Evolutionary conservation across 2,329 filamentous ascomycete genomes (phyloP).

Genomic region (Botrytis hyacinthi): DNA sequence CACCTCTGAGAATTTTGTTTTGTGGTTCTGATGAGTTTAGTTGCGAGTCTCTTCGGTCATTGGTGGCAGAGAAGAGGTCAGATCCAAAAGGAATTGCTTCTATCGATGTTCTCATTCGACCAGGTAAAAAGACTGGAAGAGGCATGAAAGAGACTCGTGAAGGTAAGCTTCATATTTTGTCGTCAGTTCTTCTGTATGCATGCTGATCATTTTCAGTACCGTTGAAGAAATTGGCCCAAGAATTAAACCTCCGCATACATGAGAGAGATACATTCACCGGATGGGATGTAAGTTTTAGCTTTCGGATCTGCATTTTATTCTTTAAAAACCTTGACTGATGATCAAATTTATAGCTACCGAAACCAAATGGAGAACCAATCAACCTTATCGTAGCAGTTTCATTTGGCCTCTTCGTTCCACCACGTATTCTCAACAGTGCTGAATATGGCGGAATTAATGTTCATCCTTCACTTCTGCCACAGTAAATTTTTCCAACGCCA

Average conservation of each 20-base stretch:
- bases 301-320: neutral
- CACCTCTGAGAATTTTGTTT: slow-evolving; percentile 81
- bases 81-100: slow-evolving; percentile 61
- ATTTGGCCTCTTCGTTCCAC: slow-evolving; percentile 86
- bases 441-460: slow-evolving; percentile 89
- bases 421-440: slow-evolving; percentile 65
- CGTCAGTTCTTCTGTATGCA: slow-evolving; percentile 1
- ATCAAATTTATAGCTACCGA: slow-evolving; percentile 50
- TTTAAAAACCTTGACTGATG: neutral
- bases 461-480: slow-evolving; percentile 86
- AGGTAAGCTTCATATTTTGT: slow-evolving; percentile 26
- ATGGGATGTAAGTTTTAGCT: slow-evolving; percentile 62
- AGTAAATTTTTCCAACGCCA: slow-evolving; percentile 49
- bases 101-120: slow-evolving; percentile 82
- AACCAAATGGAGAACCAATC: slow-evolving; percentile 45
- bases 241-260: slow-evolving; percentile 66
- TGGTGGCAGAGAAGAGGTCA: slow-evolving; percentile 58
- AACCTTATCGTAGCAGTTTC: slow-evolving; percentile 91
- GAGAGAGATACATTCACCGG: slow-evolving; percentile 77
- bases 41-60: slow-evolving; percentile 68
- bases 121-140: slow-evolving; percentile 74
- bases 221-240: slow-evolving; percentile 62
- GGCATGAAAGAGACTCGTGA: slow-evolving; percentile 56
- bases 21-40: slow-evolving; percentile 94
- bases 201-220: slow-evolving; percentile 57